These are phyloP conservation scores for Flaveria trinervia DNA, from an alignment of 129 eudicot species.

Conservation along the genomic window DNA sequence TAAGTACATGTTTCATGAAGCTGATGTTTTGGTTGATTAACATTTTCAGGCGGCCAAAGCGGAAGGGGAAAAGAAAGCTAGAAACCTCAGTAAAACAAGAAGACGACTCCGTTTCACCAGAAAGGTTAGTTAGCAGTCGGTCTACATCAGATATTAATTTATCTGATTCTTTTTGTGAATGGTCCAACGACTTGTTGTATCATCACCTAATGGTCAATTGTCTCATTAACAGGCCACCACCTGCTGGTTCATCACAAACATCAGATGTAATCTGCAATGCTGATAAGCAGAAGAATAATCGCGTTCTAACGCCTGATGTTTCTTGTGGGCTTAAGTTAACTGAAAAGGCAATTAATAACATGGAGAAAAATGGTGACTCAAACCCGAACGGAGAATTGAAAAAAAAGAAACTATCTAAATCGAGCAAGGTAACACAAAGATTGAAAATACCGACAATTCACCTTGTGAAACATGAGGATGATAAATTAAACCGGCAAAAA, in stretches of 20 bases:
- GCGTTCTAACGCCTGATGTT: background rate
- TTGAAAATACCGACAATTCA: background rate
- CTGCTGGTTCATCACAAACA: slow-evolving; percentile 20
- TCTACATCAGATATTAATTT: background rate
- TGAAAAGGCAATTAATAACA: background rate
- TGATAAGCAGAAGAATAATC: background rate
- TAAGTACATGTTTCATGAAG: background rate
- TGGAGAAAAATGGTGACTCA: slow-evolving; percentile 17
- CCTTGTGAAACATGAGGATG: slow-evolving; percentile 12
- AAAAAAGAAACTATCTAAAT: background rate
- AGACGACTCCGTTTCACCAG: slow-evolving; percentile 4
- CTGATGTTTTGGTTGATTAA: slow-evolving; percentile 8
- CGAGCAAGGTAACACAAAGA: slow-evolving; percentile 5
- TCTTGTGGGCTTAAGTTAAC: background rate
- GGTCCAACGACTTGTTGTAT: slow-evolving; percentile 6
- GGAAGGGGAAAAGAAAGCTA: slow-evolving; percentile 41
- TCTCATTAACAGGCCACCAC: slow-evolving; percentile 27
- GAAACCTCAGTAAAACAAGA: slow-evolving; percentile 24
- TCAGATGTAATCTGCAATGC: background rate
- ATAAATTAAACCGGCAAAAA: background rate
- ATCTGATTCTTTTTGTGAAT: background rate
- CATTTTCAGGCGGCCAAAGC: slow-evolving; percentile 36
- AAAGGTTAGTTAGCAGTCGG: slow-evolving; percentile 22
- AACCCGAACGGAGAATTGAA: slow-evolving; percentile 1
- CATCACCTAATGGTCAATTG: slow-evolving; percentile 11